Conservation (phyloP, 1,284 basidiomycete species). For the Rhizopogon parksii region DNA sequence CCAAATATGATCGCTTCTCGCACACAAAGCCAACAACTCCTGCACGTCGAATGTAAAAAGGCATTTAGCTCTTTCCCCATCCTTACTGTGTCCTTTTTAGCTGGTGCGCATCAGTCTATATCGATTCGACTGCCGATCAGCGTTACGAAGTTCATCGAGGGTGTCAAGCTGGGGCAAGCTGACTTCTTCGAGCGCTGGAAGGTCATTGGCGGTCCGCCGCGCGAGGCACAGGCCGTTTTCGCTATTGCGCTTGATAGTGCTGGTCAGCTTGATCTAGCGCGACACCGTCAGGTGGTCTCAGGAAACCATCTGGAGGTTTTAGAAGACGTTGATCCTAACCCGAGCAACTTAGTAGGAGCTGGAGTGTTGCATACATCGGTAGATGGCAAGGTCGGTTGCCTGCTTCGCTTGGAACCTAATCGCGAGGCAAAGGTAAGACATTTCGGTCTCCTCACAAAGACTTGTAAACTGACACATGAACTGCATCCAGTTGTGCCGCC, state of each 20-base stretch:
- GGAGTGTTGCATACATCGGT: conserved; percentile 85
- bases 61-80: conserved; percentile 75
- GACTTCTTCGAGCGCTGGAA: conserved; percentile 99
- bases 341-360: conserved; percentile 83
- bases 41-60: conserved; percentile 93
- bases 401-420: conserved; percentile 92
- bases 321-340: conserved; percentile 80
- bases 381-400: conserved; percentile 91
- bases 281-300: conserved; percentile 68
- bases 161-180: conserved; percentile 72
- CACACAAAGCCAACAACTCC: conserved; percentile 87
- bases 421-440: conserved; percentile 78
- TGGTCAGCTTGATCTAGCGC: conserved; percentile 69
- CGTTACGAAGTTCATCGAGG: conserved; percentile 90
- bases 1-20: conserved; percentile 73
- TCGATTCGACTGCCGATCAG: conserved; percentile 83
- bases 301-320: conserved; percentile 77
- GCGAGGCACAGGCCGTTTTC: conserved; percentile 89
- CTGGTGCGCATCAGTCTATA: conserved; percentile 84
- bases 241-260: conserved; percentile 61
- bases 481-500: conserved; percentile 69
- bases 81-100: conserved; percentile 87
- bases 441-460: neutral
- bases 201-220: conserved; percentile 88
- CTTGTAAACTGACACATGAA: neutral